A percentile compares a stretch with the other conserved stretches of the same genome.
Evolutionary conservation across 352 stramenopile species (phyloP).

Genomic region (Globisporangium rhizosaccharum): DNA sequence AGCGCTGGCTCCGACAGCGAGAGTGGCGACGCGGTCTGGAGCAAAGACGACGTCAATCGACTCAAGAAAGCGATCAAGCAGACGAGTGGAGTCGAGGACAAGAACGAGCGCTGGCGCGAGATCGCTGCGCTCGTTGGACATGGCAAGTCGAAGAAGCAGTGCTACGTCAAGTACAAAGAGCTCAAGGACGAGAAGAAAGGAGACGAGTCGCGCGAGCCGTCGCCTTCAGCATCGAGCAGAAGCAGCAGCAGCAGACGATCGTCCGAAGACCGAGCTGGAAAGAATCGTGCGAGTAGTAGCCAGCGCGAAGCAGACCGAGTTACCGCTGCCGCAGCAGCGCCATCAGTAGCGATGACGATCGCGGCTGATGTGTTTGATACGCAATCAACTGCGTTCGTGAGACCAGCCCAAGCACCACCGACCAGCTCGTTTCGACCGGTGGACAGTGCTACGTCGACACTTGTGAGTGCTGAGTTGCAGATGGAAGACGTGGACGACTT

Average conservation of each 20-base stretch:
- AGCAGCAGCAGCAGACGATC: conserved; percentile 11
- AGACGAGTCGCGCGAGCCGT: background rate
- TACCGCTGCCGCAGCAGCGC: background rate
- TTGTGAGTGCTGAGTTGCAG: conserved; percentile 9
- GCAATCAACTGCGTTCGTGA: too few species aligned
- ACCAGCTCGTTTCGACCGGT: background rate
- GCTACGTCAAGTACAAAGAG: conserved; percentile 84
- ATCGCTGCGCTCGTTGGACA: conserved; percentile 56
- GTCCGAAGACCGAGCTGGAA: conserved; percentile 12
- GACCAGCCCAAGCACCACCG: background rate
- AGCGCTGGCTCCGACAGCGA: conserved; percentile 22
- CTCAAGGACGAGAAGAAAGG: conserved; percentile 54
- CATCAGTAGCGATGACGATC: conserved; percentile 13
- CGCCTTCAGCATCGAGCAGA: too few species aligned
- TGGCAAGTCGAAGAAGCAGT: conserved; percentile 71
- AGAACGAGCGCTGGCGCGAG: conserved; percentile 68
- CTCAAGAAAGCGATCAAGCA: conserved; percentile 77
- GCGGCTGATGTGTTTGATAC: background rate
- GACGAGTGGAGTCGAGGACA: conserved; percentile 50
- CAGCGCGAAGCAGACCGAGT: conserved; percentile 1
- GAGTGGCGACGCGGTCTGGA: conserved; percentile 26
- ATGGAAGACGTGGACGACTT: conserved; percentile 18
- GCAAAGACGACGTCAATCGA: conserved; percentile 41
- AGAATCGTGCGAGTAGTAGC: background rate
- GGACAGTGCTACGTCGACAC: background rate